These are phyloP conservation scores for Chytriomyces sp. DNA, from an alignment of 192 early-diverging fungal genomes.

Conservation along the genomic window DNA sequence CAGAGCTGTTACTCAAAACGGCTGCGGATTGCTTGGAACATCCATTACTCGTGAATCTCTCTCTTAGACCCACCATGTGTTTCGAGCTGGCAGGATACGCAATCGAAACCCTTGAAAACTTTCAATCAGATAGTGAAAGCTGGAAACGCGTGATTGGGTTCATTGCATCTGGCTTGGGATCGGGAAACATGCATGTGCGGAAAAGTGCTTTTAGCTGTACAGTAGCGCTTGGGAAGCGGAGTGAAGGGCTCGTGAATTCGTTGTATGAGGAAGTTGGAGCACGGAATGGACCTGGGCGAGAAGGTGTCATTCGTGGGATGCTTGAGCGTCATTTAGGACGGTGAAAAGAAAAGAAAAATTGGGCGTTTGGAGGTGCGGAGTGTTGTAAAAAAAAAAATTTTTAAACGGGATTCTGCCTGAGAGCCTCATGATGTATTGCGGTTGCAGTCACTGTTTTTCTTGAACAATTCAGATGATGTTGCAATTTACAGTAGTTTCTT, in stretches of 20 bases:
- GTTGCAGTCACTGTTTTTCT: no score
- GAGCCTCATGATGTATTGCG: no score
- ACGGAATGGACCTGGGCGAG: constrained; percentile 9
- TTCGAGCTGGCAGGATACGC: constrained; percentile 14
- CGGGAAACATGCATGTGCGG: not conserved
- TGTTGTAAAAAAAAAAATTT: no score
- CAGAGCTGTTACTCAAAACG: not conserved
- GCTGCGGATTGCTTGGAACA: not conserved
- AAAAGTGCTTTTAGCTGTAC: constrained; percentile 27
- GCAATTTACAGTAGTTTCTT: no score
- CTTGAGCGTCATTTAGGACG: not conserved
- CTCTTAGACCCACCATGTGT: not conserved
- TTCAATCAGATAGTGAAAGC: not conserved
- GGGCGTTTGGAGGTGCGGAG: no score
- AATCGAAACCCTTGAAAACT: not conserved
- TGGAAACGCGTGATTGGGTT: constrained; percentile 13
- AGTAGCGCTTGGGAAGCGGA: constrained; percentile 13
- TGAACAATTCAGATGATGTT: no score
- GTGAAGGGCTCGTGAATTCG: not conserved
- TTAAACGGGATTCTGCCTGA: no score
- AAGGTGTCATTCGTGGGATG: constrained; percentile 22
- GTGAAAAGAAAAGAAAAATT: not conserved
- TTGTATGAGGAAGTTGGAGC: constrained; percentile 20
- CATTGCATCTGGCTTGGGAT: constrained; percentile 20
- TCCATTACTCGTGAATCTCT: not conserved